Evolutionary conservation across 208 protist genomes (phyloP).

Genomic region (Borovskyia barvae): DNA sequence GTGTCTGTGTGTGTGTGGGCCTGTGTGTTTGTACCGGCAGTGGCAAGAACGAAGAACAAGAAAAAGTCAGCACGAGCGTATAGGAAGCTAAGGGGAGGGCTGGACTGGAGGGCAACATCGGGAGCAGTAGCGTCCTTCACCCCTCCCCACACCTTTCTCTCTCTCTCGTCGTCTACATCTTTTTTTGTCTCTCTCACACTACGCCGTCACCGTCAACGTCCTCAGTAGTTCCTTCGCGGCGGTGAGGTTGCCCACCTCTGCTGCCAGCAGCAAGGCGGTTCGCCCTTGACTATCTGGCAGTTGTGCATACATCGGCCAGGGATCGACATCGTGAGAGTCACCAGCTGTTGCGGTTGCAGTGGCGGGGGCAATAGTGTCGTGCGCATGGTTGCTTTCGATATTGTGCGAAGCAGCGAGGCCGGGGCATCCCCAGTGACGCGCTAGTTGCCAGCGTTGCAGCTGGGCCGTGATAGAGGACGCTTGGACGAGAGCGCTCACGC

Average conservation of each 20-base stretch:
- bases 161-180: no score
- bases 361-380: background rate
- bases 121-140: no score
- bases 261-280: constrained; percentile 36
- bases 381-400: background rate
- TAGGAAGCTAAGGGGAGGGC: no score
- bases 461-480: constrained; percentile 22
- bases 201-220: no score
- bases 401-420: background rate
- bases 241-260: constrained; percentile 22
- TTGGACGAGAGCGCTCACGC: constrained; percentile 11
- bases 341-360: background rate
- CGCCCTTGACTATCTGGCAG: constrained; percentile 32
- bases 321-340: background rate
- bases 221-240: constrained; percentile 33
- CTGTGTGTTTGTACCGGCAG: background rate
- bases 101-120: no score
- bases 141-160: no score
- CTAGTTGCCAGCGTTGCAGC: constrained; percentile 29
- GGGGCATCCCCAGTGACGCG: constrained; percentile 24
- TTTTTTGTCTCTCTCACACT: no score
- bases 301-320: constrained; percentile 22
- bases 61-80: background rate
- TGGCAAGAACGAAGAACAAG: background rate
- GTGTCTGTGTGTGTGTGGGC: no score